A percentile compares a stretch with the other conserved stretches of the same genome.
These are phyloP conservation scores for Globisporangium barbulae DNA, from an alignment of 352 stramenopile species.

Conservation along the genomic window DNA sequence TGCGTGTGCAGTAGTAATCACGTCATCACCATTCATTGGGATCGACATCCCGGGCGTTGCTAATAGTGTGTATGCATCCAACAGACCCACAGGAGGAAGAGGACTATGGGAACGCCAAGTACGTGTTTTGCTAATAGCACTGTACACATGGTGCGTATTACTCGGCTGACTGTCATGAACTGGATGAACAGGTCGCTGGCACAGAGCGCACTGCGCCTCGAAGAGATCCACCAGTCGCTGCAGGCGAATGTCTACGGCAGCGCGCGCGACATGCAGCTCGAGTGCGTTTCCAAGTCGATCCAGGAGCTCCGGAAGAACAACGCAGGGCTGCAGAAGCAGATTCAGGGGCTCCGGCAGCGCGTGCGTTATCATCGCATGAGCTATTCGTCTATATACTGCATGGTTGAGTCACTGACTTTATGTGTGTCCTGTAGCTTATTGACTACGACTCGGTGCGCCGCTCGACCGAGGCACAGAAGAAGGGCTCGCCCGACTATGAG, in stretches of 20 bases:
- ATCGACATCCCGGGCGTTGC: background rate
- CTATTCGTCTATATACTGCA: background rate
- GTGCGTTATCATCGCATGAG: slow-evolving; percentile 9
- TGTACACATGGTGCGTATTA: background rate
- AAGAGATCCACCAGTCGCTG: slow-evolving; percentile 60
- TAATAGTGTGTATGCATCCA: background rate
- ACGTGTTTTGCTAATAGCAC: background rate
- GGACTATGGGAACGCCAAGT: slow-evolving; percentile 24
- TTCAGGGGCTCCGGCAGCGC: slow-evolving; percentile 51
- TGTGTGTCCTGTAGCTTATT: slow-evolving; percentile 31
- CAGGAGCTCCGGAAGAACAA: slow-evolving; percentile 41
- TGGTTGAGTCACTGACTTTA: background rate
- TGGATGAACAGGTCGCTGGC: slow-evolving; percentile 31
- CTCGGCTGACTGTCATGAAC: background rate
- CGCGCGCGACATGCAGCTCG: slow-evolving; percentile 42
- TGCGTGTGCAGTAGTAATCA: background rate
- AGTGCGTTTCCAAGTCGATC: slow-evolving; percentile 38
- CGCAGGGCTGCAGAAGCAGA: slow-evolving; percentile 34
- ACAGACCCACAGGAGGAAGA: slow-evolving; percentile 21
- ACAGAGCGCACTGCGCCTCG: slow-evolving; percentile 44
- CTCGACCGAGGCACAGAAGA: slow-evolving; percentile 56
- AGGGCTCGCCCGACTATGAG: slow-evolving; percentile 62
- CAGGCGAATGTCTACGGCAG: slow-evolving; percentile 43
- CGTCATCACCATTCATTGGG: background rate
- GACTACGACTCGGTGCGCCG: slow-evolving; percentile 74